phyloP scores from a whole-genome alignment of 1,284 basidiomycete species.

The Cryptococcus depauperatus region DNA sequence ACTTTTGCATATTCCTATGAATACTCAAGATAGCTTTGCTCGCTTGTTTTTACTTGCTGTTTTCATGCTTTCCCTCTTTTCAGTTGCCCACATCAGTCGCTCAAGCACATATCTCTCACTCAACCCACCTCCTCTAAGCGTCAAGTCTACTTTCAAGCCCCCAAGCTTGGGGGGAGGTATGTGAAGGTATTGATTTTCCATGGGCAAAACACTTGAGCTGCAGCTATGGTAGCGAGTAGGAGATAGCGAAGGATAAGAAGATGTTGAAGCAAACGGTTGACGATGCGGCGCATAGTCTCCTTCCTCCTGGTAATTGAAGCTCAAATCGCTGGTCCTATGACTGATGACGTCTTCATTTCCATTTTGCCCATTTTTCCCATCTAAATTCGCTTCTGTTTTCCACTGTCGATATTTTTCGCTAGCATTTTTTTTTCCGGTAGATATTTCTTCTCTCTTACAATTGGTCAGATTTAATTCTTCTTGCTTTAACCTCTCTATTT shows the following conservation, averaged over 20 bases:
- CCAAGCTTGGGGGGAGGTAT: constrained; percentile 8
- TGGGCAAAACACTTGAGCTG: too few relatives aligned
- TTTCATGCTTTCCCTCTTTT: neutral
- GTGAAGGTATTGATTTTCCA: too few relatives aligned
- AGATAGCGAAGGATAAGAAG: neutral
- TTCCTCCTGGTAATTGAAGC: too few relatives aligned
- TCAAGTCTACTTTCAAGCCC: constrained; percentile 14
- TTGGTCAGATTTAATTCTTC: constrained; percentile 2
- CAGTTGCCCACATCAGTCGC: constrained; percentile 1
- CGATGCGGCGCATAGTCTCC: neutral
- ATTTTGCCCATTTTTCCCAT: constrained; percentile 1
- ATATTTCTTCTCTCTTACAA: neutral
- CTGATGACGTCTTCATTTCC: neutral
- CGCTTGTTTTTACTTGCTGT: neutral
- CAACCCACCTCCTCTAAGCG: constrained; percentile 4
- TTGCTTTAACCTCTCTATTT: neutral
- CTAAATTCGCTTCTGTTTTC: neutral
- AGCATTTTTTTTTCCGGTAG: neutral
- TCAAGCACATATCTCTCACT: constrained; percentile 5
- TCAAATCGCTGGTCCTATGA: too few relatives aligned
- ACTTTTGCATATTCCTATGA: neutral
- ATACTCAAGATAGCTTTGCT: neutral
- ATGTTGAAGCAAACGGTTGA: too few relatives aligned
- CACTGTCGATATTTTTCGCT: neutral
- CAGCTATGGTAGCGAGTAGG: neutral